Conservation (phyloP, 306 rosid genomes). For the Quercus variabilis region DNA sequence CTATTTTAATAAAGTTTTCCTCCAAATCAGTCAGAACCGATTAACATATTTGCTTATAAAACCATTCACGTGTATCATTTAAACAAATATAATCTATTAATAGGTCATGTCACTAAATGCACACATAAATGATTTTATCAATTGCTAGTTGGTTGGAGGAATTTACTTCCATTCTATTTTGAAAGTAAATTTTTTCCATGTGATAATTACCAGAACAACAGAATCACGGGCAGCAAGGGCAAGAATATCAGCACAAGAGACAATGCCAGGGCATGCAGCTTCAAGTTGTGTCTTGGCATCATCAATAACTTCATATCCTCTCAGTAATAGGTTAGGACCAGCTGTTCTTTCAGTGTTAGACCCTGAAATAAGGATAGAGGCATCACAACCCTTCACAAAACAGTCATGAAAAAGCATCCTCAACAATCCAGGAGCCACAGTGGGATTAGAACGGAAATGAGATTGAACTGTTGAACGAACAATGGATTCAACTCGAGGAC, state of each 20-base stretch:
- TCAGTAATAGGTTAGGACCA: constrained; percentile 17
- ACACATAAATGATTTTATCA: too few relatives aligned
- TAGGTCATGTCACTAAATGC: constrained; percentile 35
- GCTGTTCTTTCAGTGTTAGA: constrained; percentile 19
- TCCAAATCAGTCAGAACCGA: too few relatives aligned
- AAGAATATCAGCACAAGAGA: constrained; percentile 54
- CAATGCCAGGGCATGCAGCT: constrained; percentile 51
- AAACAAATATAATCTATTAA: too few relatives aligned
- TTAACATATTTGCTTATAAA: too few relatives aligned
- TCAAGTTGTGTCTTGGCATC: constrained; percentile 46
- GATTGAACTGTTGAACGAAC: constrained; percentile 34
- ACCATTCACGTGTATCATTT: too few relatives aligned
- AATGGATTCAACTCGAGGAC: constrained; percentile 44
- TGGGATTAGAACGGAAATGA: constrained; percentile 20
- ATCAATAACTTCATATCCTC: constrained; percentile 44
- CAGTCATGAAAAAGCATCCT: constrained; percentile 56
- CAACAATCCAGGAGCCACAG: constrained; percentile 36
- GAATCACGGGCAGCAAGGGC: constrained; percentile 56
- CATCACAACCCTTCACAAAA: constrained; percentile 52
- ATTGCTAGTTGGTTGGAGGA: too few relatives aligned
- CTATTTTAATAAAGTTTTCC: too few relatives aligned
- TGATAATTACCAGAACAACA: constrained; percentile 44
- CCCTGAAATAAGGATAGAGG: constrained; percentile 38
- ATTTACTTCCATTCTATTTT: too few relatives aligned
- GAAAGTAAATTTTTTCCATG: too few relatives aligned